Conservation (phyloP, 1,139 yeast species). For the Geotrichum bryndzae region DNA sequence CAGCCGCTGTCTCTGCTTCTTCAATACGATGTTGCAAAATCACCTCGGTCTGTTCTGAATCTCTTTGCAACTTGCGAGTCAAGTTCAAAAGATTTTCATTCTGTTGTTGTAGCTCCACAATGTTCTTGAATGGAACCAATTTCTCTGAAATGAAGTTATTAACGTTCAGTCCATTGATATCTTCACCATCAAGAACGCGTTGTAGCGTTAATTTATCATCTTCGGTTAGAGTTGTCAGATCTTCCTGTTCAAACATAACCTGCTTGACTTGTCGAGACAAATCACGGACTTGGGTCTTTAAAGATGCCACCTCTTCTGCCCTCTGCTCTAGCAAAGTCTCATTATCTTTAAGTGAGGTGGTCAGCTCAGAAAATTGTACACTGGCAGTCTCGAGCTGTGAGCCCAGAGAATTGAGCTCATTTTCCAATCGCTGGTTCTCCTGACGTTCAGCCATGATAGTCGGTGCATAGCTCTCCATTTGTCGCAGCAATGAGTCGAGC, state of each 20-base stretch:
- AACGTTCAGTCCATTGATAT: constrained; percentile 50
- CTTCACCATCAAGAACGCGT: constrained; percentile 35
- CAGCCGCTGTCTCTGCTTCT: constrained; percentile 51
- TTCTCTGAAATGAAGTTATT: constrained; percentile 67
- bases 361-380: constrained; percentile 40
- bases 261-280: constrained; percentile 74
- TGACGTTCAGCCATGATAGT: constrained; percentile 62
- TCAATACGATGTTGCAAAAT: constrained; percentile 42
- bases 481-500: constrained; percentile 60
- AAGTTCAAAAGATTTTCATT: constrained; percentile 66
- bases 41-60: constrained; percentile 54
- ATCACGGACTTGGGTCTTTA: constrained; percentile 57
- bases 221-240: constrained; percentile 46
- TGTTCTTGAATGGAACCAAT: constrained; percentile 60
- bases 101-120: constrained; percentile 63
- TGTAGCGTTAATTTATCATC: constrained; percentile 53
- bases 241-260: constrained; percentile 60
- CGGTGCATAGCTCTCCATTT: constrained; percentile 77
- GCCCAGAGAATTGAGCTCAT: constrained; percentile 48
- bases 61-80: constrained; percentile 62
- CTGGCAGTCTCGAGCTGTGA: constrained; percentile 43
- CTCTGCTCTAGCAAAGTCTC: constrained; percentile 27
- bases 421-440: constrained; percentile 46
- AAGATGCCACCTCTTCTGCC: constrained; percentile 35
- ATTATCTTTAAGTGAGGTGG: constrained; percentile 30